Base-by-base conservation (phyloP, 208 protist species). In the Crithidia bombi region DNA sequence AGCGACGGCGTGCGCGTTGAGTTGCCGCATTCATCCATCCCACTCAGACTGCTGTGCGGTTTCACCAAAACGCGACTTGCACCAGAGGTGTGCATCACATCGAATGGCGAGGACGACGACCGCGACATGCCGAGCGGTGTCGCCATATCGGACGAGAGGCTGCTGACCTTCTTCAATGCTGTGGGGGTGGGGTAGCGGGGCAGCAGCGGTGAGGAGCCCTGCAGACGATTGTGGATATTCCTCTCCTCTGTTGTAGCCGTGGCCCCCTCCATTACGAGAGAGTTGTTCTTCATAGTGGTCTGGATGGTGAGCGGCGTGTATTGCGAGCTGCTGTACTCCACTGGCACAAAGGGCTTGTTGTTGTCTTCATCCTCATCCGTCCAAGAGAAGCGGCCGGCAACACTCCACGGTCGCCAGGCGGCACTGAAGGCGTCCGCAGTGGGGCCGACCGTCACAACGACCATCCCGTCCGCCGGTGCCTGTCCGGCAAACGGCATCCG, bases 401-500 rank as follows among this genome's bases (percentile, higher is more conserved):
- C 35, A 36, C 47, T 49, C 30, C 25, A 15, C 46, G 63, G 41
- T 33, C 47, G 56, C 63, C 57, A 73, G 5, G 39, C 49, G 7
- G 58, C 23, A 23, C 1, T 57, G 38, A 59, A 58, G 11, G 68
- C 68, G 17, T 73, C 68, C 30, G 57, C 36, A 7, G 57, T 73
- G 11, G 56, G 57, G 0, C 46, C 71, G 17, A 77, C 47, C 23
- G 63, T 71, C 21, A 77, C 71, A 14, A 77, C 71, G 1, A 77
- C 71, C 36, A 71, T 63, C 41, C 71, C 71, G 50, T 77, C 71
- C 1, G 64, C 64, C 2, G 71, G 51, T 5, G 55, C 47, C 39
- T 77, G 71, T 10, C 71, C 56, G 0, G 71, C 63, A 52, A 77
- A 77, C 1, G 71, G 71, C 23, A 77, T 6, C 12, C 65, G 64